Percentiles rank a stretch among this genome's conserved stretches.
phyloP scores from a whole-genome alignment of 306 rosid species.

The Corylus heterophylla region DNA sequence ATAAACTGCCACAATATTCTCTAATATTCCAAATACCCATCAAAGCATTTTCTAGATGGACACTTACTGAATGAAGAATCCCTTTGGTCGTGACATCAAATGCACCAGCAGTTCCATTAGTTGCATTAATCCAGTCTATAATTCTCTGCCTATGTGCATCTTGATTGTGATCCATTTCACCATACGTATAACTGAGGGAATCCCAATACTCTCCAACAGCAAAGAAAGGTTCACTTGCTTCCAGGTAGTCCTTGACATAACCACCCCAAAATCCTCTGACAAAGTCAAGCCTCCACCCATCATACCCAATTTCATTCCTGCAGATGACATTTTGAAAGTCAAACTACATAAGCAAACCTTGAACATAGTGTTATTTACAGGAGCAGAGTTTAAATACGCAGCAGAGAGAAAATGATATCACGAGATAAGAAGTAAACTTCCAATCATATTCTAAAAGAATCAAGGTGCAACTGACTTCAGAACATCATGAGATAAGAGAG shows the following conservation, averaged over 20 bases:
- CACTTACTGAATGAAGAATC: constrained; percentile 89
- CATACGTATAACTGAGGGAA: constrained; percentile 88
- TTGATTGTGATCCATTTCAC: constrained; percentile 92
- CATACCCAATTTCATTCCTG: constrained; percentile 94
- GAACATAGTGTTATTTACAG: background rate
- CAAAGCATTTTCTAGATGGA: constrained; percentile 18
- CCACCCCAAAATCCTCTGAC: constrained; percentile 99
- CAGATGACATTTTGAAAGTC: constrained; percentile 17
- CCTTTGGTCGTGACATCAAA: constrained; percentile 99
- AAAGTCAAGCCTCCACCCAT: constrained; percentile 99
- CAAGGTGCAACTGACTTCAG: background rate
- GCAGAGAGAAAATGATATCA: constrained; percentile 3
- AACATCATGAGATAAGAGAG: background rate
- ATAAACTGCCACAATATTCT: background rate
- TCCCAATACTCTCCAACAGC: constrained; percentile 97
- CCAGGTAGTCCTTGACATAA: constrained; percentile 87
- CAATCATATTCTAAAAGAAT: background rate
- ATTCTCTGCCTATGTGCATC: constrained; percentile 98
- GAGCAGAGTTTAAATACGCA: constrained; percentile 6
- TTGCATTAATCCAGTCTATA: constrained; percentile 91
- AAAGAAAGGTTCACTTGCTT: constrained; percentile 79
- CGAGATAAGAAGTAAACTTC: background rate
- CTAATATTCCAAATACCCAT: background rate
- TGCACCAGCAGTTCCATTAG: constrained; percentile 82
- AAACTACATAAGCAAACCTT: background rate